phyloP scores from a whole-genome alignment of 768 basidiomycete genomes.

The Dacryopinax primogenitus region DNA sequence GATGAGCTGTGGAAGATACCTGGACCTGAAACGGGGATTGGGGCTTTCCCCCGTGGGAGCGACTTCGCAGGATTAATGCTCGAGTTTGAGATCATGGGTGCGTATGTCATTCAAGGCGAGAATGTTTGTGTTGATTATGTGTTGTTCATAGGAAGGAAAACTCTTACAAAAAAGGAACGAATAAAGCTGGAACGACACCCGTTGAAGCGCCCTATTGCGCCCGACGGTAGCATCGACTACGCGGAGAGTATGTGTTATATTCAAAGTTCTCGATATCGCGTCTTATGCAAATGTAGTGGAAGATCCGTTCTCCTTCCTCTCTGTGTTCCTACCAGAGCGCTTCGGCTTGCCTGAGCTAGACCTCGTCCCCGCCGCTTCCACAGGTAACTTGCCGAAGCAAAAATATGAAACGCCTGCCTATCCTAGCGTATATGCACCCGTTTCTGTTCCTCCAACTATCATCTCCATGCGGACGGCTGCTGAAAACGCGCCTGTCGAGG shows the following conservation, averaged over 20 bases:
- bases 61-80: slow-evolving; percentile 64
- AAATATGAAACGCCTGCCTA: background rate
- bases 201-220: slow-evolving; percentile 45
- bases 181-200: slow-evolving; percentile 55
- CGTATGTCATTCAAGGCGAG: background rate
- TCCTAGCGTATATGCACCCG: background rate
- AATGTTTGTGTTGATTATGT: background rate
- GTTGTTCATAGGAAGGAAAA: slow-evolving; percentile 28
- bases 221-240: slow-evolving; percentile 64
- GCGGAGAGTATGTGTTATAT: slow-evolving; percentile 10
- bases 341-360: background rate
- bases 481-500: background rate
- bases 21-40: slow-evolving; percentile 63
- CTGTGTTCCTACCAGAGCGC: slow-evolving; percentile 12
- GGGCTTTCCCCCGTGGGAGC: slow-evolving; percentile 54
- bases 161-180: slow-evolving; percentile 70
- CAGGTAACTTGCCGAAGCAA: background rate
- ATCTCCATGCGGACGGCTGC: background rate
- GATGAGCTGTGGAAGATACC: slow-evolving; percentile 62
- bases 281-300: slow-evolving; percentile 9
- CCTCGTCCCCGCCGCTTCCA: background rate
- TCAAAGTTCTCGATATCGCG: background rate
- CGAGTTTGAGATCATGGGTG: slow-evolving; percentile 62
- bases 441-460: background rate
- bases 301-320: slow-evolving; percentile 11